Evolutionary conservation across 208 protist genomes (phyloP).

Genomic region (Acanthamoeba lenticulata): DNA sequence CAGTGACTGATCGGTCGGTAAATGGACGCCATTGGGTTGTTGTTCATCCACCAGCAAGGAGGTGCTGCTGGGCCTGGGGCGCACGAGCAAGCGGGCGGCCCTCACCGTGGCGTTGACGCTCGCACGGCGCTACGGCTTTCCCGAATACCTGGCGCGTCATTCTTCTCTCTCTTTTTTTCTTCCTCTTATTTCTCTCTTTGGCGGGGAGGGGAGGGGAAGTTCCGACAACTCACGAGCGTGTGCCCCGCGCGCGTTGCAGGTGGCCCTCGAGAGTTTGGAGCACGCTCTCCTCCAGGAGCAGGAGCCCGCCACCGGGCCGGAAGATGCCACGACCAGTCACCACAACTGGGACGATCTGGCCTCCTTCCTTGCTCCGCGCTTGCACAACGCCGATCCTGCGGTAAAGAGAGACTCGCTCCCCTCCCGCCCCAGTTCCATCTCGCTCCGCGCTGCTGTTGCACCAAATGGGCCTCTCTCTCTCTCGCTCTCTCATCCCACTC

Average conservation of each 20-base stretch:
- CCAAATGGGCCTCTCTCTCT: too few species aligned
- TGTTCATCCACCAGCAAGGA: neutral
- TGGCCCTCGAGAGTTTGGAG: neutral
- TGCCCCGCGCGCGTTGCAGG: neutral
- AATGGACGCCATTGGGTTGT: too few species aligned
- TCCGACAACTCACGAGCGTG: neutral
- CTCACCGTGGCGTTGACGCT: conserved; percentile 12
- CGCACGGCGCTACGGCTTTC: neutral
- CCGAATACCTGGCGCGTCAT: neutral
- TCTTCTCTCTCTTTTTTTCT: neutral
- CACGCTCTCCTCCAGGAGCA: neutral
- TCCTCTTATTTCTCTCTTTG: neutral
- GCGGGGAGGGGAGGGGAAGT: too few species aligned
- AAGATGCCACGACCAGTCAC: neutral
- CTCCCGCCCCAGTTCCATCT: neutral
- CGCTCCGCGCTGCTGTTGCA: neutral
- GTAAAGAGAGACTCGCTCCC: neutral
- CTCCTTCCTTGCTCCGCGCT: conserved; percentile 23
- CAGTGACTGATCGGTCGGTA: too few species aligned
- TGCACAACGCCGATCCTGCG: neutral
- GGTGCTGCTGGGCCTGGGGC: neutral
- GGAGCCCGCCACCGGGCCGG: neutral
- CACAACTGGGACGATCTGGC: neutral
- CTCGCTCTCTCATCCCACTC: too few species aligned
- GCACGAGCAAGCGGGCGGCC: neutral